Evolutionary conservation across 2,329 filamentous ascomycete species (phyloP), one percentile per base, ranked within the genome.

Genomic region (Cercospora berteroae): DNA sequence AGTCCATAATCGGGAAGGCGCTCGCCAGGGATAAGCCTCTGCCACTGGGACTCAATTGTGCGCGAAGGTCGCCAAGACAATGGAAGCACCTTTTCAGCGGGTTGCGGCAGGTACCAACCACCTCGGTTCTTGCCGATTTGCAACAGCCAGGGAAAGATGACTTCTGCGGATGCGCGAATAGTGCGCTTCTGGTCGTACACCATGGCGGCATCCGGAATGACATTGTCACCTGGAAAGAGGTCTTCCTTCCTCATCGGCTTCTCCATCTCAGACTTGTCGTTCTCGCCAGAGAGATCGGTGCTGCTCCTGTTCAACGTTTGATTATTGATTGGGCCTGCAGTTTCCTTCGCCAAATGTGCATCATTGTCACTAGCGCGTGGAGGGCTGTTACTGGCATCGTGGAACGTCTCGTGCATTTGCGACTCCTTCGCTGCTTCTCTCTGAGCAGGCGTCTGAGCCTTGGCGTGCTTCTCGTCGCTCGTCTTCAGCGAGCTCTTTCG

Each of bases 81-180:
- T 8, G 71, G 71, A 33, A 73, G 39, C 18, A 67, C 62, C 18
- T 61, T 64, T 36, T 73, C 71, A 18, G 62, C 60, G 7, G 60
- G 58, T 3, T 42, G 20, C 9, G 71, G 71, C 23, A 63, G 57
- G 50, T 73, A 73, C 71, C 71, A 73, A 9, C 71, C 71, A 8
- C 65, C 70, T 27, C 71, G 70, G 25, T 68, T 66, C 58, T 72
- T 73, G 42, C 71, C 71, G 1, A 73, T 31, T 60, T 72, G 71
- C n/a, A 70, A 29, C 12, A 73, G 20, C 71, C 70, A 72, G 1
- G 70, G 70, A 25, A 65, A 73, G 16, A 72, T 64, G 12, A 66
- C 71, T 31, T 57, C n/a, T 2, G 63, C 64, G 12, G 69, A 18
- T 4, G 70, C 69, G n/a, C 64, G 52, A 18, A 72, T 58, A 8